phyloP scores from a whole-genome alignment of 106 monocot species.

The Cymbidium sinense region DNA sequence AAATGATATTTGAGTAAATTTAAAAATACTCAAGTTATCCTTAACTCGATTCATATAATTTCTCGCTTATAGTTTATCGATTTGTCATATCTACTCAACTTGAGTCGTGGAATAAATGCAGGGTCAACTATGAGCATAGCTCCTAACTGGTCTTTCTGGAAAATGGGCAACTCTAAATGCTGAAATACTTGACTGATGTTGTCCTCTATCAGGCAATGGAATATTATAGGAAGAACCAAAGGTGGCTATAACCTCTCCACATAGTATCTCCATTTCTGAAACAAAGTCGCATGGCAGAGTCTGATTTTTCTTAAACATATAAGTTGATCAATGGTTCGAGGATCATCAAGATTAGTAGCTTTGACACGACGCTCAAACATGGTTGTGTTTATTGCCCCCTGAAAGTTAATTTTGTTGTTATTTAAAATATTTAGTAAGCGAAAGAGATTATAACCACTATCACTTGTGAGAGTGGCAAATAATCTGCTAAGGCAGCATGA shows the following conservation, averaged over 20 bases:
- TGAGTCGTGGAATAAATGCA: too few species aligned
- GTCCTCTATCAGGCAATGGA: conserved; percentile 90
- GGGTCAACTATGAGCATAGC: conserved; percentile 66
- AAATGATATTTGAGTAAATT: too few species aligned
- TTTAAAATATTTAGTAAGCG: not conserved
- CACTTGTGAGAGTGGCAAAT: not conserved
- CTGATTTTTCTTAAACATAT: conserved; percentile 70
- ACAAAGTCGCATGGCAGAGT: conserved; percentile 84
- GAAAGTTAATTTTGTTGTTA: not conserved
- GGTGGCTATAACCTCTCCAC: conserved; percentile 84
- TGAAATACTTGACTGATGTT: conserved; percentile 75
- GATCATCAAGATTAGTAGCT: conserved; percentile 71
- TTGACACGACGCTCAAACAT: conserved; percentile 78
- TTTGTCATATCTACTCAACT: too few species aligned
- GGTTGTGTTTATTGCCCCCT: conserved; percentile 86
- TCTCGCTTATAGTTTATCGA: too few species aligned
- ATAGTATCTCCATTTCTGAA: conserved; percentile 95
- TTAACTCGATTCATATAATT: too few species aligned
- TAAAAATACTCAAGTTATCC: conserved; percentile 65
- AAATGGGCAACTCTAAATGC: conserved; percentile 72
- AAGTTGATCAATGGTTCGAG: conserved; percentile 74
- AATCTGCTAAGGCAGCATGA: not conserved
- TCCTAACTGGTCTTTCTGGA: conserved; percentile 90
- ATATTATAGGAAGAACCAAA: conserved; percentile 87
- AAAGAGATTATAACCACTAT: not conserved